Evolutionary conservation across 768 basidiomycete species (phyloP), one percentile per base, ranked within the genome.

Genomic region (Paxillus involutus): DNA sequence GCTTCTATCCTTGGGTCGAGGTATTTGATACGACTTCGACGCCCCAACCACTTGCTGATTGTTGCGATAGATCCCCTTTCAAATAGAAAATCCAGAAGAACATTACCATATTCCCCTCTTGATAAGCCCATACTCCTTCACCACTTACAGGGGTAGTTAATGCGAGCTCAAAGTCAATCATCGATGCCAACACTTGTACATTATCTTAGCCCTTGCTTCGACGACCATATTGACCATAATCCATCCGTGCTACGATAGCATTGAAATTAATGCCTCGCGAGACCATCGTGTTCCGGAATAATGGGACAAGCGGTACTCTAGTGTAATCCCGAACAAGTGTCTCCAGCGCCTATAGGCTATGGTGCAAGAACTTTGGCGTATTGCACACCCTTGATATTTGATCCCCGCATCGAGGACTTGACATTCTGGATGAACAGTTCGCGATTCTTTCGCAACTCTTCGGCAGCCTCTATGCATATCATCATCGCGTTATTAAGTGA

Each of bases 41-140:
- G 9, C 40, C 46, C n/a, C n/a, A 29, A 44, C 41, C 8, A 45
- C 56, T 63, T 51, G 50, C 52, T 21, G 24, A 26, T 46, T n/a
- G 40, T 47, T 36, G 60, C 37, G 26, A 13, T 56, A 92, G 94
- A 89, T 97, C 58, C 80, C 84, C 1, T 97, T 97, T 70, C 75
- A 76, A 21, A 80, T 94, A 47, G 74, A 78, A 43, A 80, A 85
- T 56, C 85, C 91, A 7, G 68, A 80, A 48, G 89, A 95, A 62
- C 93, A 96, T 63, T 88, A 94, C 66, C 94, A 97, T 60, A 85
- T 97, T 49, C 94, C 94, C 0, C 75, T 97, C n/a, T 71, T 97
- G 13, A 86, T 96, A 64, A 95, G 91, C 67, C 93, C 94, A 5
- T 93, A 87, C 71, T 89, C 89, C 4, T 97, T 85, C 68, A 94